These are phyloP conservation scores for Volvox reticuliferus DNA, from an alignment of 139 green algal genomes.

Conservation along the genomic window DNA sequence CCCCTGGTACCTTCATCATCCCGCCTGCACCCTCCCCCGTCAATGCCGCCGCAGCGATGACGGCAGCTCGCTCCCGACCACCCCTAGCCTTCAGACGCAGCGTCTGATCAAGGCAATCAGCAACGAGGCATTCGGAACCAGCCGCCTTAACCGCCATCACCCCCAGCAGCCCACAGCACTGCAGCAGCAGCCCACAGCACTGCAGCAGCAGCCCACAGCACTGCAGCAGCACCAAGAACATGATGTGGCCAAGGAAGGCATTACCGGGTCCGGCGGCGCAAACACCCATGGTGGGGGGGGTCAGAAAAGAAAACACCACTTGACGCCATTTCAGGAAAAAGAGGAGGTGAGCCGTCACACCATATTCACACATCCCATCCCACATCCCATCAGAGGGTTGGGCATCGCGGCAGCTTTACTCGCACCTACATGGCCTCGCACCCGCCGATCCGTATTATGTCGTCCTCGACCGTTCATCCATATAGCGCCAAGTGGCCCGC, in stretches of 20 bases:
- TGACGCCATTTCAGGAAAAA: constrained; percentile 36
- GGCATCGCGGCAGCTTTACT: too few species aligned
- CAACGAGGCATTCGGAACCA: constrained; percentile 2
- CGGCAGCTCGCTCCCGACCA: constrained; percentile 38
- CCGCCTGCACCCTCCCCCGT: background rate
- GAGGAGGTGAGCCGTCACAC: constrained; percentile 29
- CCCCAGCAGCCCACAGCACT: background rate
- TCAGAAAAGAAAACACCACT: background rate
- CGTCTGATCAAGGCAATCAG: constrained; percentile 41
- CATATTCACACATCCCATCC: too few species aligned
- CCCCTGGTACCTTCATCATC: background rate
- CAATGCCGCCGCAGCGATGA: constrained; percentile 24
- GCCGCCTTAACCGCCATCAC: background rate
- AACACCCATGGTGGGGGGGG: background rate
- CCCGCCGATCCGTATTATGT: too few species aligned
- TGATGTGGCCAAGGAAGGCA: too few species aligned
- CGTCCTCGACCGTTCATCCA: too few species aligned
- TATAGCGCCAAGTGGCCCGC: background rate
- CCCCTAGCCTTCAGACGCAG: constrained; percentile 33
- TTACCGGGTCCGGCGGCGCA: background rate
- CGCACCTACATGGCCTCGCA: too few species aligned
- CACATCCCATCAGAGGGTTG: background rate
- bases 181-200: background rate
- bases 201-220: background rate
- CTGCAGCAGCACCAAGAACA: background rate